Conservation (phyloP, 345 rosid genomes). For the Boechera retrofracta region DNA sequence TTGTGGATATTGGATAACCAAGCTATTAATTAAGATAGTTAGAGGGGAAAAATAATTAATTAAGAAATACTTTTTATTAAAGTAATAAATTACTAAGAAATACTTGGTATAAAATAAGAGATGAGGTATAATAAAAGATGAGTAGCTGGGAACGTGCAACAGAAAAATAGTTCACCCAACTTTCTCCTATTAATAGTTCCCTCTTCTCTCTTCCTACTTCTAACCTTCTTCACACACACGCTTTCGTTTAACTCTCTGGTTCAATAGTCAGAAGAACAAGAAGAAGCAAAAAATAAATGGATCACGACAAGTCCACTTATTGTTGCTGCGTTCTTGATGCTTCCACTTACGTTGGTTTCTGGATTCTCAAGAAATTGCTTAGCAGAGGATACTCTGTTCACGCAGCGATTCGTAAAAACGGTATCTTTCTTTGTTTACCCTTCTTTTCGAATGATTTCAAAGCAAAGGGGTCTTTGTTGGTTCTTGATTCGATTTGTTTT, state of each 20-base stretch:
- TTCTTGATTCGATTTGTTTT: constrained; percentile 10
- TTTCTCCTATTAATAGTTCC: constrained; percentile 48
- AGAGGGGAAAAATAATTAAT: neutral
- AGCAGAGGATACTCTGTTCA: constrained; percentile 78
- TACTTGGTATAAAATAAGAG: neutral
- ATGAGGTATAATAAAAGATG: constrained; percentile 41
- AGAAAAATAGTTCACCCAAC: constrained; percentile 77
- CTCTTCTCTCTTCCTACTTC: constrained; percentile 37
- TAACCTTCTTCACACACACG: constrained; percentile 40
- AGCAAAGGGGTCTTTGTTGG: neutral
- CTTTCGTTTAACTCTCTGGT: constrained; percentile 21
- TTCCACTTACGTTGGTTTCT: constrained; percentile 81
- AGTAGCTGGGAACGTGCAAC: constrained; percentile 72
- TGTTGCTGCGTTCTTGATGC: constrained; percentile 87
- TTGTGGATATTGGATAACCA: constrained; percentile 42
- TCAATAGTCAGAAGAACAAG: neutral
- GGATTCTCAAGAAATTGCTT: constrained; percentile 80
- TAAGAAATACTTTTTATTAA: neutral
- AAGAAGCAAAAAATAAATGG: constrained; percentile 34
- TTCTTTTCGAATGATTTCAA: neutral
- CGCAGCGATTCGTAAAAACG: constrained; percentile 73
- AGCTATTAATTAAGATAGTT: constrained; percentile 32
- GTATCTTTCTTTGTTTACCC: constrained; percentile 35
- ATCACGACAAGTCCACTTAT: constrained; percentile 47
- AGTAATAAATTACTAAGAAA: too few species aligned